Base-by-base conservation (phyloP, 345 rosid species). In the Psidium guajava region DNA sequence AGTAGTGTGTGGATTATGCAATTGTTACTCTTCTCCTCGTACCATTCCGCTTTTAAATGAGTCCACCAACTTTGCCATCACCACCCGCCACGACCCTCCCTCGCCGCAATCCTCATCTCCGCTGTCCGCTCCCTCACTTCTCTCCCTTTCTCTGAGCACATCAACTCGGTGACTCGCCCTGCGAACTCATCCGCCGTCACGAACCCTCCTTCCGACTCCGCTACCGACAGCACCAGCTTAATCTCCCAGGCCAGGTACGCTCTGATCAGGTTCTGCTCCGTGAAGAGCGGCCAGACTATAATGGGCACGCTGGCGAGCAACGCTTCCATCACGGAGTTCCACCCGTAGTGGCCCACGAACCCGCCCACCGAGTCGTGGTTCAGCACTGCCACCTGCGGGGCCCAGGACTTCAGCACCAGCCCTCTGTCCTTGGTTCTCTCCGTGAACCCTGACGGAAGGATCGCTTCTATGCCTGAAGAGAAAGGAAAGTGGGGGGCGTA, bases 271-370 rank as follows among this genome's bases (percentile, higher is more conserved):
- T 28, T 80, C 6, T 74, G 85, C 85, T 57, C 88, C 3, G 92
- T 87, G 54, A 84, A 88, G 21, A 86, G 84, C 2, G 90, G 89
- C 91, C 89, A 85, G 1, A 85, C 87, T 47, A 89, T 1, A 87
- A 87, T 82, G 49, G 73, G 90, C 74, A 83, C 86, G 0, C 92
- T 88, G 2, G 88, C 89, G 36, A 75, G 53, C 3, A 92, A 85
- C 4, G 92, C 86, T 57, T 91, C 93, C 0, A 91, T 88, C 11
- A 86, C 53, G 3, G 92, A 91, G 86, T 89, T 92, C 93, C 93
- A 92, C 3, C 93, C 93, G 13, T 92, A 89, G 49, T 90, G 93
- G 36, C 86, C 90, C 57, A 90, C 90, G 42, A 90, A 91, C 49
- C 89, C 92, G 27, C 92, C 89, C 3, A 89, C 88, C 6, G 92